Base-by-base conservation (phyloP, 177 flowering plant genomes). In the Vitis hybrid region DNA sequence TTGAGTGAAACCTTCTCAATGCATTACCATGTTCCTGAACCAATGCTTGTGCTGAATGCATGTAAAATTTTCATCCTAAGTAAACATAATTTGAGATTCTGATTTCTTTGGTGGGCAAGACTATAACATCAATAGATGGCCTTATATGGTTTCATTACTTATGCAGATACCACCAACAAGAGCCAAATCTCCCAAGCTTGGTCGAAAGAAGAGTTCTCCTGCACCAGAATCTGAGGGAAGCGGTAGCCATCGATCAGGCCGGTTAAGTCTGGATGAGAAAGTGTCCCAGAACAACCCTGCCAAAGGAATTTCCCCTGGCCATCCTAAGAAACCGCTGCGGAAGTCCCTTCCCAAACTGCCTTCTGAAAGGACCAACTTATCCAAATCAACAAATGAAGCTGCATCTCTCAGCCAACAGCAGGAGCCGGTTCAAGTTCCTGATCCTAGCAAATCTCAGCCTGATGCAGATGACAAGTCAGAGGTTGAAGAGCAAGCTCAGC, bases 111-210 rank as follows among this genome's bases (percentile, higher is more conserved):
- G 48, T 39, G 48, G 48, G 9, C 48, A 39, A 39, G 48, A 39
- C 8, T 39, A 39, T 1, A 7, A 39, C 9, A 39, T 39, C 7
- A 39, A 6, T 39, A 39, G 48, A 39, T 39, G 7, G 48, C 2
- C 7, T 39, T 5, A 39, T n/a, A 12, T 6, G 31, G 56, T 56
- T 48, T 29, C 45, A 11, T 33, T 64, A 58, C 53, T 60, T 69
- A 70, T 77, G 78, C 80, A 94, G 99, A 89, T 91, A 73, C 98
- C 98, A 20, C 71, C 94, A 51, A 94, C 99, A 11, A 89, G 98
- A 76, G 83, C 99, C 12, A 93, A 86, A 78, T 94, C 99, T 68
- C 99, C 98, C 56, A 94, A 93, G 74, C 86, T 94, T 55, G 97
- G 97, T n/a, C 83, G 97, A 48, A 87, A 60, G 65, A 94, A 93